These are phyloP conservation scores for Tricholoma sp. DNA, from an alignment of 768 basidiomycete genomes.

Conservation along the genomic window DNA sequence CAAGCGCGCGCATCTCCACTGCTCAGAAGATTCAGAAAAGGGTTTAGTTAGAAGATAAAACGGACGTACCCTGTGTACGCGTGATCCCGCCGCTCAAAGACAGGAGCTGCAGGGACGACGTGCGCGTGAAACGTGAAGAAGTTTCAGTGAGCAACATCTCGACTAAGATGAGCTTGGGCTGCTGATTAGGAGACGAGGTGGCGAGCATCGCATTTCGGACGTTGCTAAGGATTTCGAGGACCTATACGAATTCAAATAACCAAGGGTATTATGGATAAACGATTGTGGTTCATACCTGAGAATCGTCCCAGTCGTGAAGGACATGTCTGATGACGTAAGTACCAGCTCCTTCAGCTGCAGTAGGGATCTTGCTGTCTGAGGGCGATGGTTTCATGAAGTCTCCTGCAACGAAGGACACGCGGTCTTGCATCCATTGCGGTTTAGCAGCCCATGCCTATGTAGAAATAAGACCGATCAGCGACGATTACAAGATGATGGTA, in stretches of 20 bases:
- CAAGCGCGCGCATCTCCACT: slow-evolving; percentile 1
- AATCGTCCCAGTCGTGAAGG: slow-evolving; percentile 7
- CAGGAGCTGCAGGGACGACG: slow-evolving; percentile 5
- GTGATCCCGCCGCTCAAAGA: slow-evolving; percentile 6
- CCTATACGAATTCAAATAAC: neutral
- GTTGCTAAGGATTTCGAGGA: slow-evolving; percentile 4
- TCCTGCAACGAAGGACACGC: slow-evolving; percentile 3
- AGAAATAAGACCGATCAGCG: neutral
- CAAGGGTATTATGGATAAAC: neutral
- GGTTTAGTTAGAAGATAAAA: neutral
- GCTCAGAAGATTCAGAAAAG: neutral
- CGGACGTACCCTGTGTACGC: slow-evolving; percentile 2
- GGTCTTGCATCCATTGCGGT: neutral
- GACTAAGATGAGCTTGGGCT: slow-evolving; percentile 2
- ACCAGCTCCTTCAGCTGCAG: neutral
- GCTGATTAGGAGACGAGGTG: neutral
- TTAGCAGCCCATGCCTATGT: neutral
- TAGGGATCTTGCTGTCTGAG: slow-evolving; percentile 5
- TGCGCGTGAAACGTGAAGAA: slow-evolving; percentile 5
- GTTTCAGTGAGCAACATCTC: slow-evolving; percentile 5
- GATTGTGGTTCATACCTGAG: neutral
- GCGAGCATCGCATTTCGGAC: slow-evolving; percentile 9
- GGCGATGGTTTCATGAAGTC: slow-evolving; percentile 5
- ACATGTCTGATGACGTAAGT: slow-evolving; percentile 8
- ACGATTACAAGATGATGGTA: neutral